A percentile compares a stretch with the other conserved stretches of the same genome.
phyloP scores from a whole-genome alignment of 768 basidiomycete genomes.

The Termitomyces sp. region DNA sequence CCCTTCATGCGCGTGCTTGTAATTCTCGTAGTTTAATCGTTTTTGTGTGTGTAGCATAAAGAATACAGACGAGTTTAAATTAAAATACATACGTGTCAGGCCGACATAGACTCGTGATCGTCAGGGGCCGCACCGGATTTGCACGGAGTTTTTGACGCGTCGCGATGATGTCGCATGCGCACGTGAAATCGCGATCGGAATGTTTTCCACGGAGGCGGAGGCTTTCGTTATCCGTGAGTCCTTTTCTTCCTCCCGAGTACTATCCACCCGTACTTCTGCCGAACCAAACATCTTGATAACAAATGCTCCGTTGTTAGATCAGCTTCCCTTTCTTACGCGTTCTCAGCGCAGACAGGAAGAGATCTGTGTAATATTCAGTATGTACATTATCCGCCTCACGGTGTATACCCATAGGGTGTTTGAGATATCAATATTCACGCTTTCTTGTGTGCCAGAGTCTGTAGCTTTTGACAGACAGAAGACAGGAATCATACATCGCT shows the following conservation, averaged over 20 bases:
- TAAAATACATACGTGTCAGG: neutral
- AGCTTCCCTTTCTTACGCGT: neutral
- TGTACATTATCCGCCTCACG: neutral
- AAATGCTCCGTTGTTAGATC: neutral
- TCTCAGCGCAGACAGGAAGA: neutral
- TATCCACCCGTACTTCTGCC: neutral
- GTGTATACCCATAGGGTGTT: neutral
- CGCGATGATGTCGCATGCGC: neutral
- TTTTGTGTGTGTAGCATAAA: neutral
- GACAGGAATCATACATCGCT: neutral
- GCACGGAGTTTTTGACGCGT: neutral
- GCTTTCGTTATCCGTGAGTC: neutral
- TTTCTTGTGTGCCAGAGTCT: neutral
- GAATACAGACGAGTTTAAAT: neutral
- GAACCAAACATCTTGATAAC: neutral
- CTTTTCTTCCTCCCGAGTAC: neutral
- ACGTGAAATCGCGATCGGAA: constrained; percentile 1
- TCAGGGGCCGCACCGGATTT: neutral
- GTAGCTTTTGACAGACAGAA: neutral
- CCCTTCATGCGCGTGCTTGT: constrained; percentile 6
- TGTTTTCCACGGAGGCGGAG: neutral
- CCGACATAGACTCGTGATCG: neutral
- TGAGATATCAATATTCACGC: neutral
- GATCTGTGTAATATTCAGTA: neutral
- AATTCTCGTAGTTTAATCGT: constrained; percentile 12